Evolutionary conservation across 495 filamentous ascomycete genomes (phyloP).

Genomic region (Penicillium egyptiacum): DNA sequence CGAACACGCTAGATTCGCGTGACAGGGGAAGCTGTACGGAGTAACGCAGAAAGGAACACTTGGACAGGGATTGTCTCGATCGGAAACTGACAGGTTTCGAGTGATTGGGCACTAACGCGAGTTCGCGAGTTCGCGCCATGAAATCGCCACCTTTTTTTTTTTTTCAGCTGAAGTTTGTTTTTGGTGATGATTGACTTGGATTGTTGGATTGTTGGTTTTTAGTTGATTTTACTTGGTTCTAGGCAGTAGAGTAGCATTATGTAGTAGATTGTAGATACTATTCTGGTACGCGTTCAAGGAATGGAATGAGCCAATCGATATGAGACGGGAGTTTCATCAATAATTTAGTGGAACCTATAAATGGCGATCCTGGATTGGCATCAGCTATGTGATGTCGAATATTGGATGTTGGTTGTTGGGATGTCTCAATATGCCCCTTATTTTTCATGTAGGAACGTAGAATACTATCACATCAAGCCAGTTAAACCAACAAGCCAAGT

Average conservation of each 20-base stretch:
- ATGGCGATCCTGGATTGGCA: constrained; percentile 1
- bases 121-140: constrained; percentile 21
- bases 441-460: background rate
- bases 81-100: constrained; percentile 19
- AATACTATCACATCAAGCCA: background rate
- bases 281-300: constrained; percentile 6
- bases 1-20: constrained; percentile 27
- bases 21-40: constrained; percentile 17
- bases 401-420: no score
- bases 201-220: constrained; percentile 2
- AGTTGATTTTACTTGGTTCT: background rate
- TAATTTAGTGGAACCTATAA: constrained; percentile 7
- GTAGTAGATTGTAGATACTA: background rate
- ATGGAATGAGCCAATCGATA: constrained; percentile 21
- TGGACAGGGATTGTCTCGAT: constrained; percentile 10
- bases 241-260: constrained; percentile 3
- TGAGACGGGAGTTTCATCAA: constrained; percentile 34
- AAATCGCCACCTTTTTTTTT: constrained; percentile 24
- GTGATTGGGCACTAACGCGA: constrained; percentile 15
- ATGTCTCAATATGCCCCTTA: background rate
- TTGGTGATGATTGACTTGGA: background rate
- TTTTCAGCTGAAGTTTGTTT: constrained; percentile 6
- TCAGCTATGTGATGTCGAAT: no score
- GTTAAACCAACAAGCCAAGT: background rate
- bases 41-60: background rate